Evolutionary conservation across 2,329 filamentous ascomycete genomes (phyloP), one percentile per base, ranked within the genome.

Genomic region (Aplosporella prunicola): DNA sequence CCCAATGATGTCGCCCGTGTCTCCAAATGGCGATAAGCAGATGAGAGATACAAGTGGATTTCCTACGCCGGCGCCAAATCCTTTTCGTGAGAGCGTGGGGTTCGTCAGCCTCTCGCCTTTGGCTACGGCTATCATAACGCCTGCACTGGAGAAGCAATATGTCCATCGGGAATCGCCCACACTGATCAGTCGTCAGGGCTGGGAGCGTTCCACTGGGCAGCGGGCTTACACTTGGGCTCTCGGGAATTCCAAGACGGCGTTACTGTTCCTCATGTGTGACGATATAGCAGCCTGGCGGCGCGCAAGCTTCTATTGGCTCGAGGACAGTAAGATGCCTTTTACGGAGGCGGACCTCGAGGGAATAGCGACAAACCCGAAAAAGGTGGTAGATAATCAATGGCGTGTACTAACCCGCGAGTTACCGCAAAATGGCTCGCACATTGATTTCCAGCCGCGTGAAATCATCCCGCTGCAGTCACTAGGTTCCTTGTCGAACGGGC

Each of bases 201-300:
- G 55, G 52, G 57, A 60, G 15, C 47, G 51, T 5, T 46, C 46
- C 1, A 45, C 54, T 13, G 50, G 55, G 16, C 56, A 57, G 40
- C 57, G 53, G 31, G 56, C 58, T 16, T 61, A 57, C 50, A 55
- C 56, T n/a, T 63, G 60, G 60, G 57, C 58, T 1, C 41, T 61
- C 28, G 57, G 53, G 9, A 61, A 62, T 31, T 58, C 56, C 2
- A 50, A 52, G 35, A 52, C 58, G 11, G 58, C 60, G 1, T 52
- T 62, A 10, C 47, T 63, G 9, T 47, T 63, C 4, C 51, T 54
- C 11, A 50, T 60, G 17, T 61, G 58, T 45, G 58, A 61, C 25
- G 60, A 63, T 34, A 51, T 62, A 8, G 46, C 56, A 0, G 60
- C 58, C 1, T 60, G 55, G 55, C 51, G 53, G 10, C 54, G 57